Evolutionary conservation across 2,329 filamentous ascomycete species (phyloP).

Genomic region (Neopestalotiopsis clavispora): DNA sequence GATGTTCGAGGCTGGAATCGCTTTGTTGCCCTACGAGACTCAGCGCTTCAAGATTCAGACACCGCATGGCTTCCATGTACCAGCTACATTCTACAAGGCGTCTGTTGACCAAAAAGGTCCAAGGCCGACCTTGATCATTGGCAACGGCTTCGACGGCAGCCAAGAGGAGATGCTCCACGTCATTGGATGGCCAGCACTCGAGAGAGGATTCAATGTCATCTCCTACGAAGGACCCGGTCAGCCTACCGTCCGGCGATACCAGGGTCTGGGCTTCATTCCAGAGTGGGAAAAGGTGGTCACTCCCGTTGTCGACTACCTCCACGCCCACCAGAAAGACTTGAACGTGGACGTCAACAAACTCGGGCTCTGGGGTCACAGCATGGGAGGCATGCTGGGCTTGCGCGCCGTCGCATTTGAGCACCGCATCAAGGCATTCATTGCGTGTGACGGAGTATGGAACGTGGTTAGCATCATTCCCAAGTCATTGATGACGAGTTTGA

Average conservation of each 20-base stretch:
- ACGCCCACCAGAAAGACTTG: not conserved
- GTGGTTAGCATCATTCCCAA: conserved; percentile 3
- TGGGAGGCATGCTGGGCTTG: conserved; percentile 45
- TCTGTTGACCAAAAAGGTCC: not conserved
- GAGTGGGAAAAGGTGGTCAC: conserved; percentile 8
- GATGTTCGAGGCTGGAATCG: not conserved
- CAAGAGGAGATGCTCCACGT: conserved; percentile 49
- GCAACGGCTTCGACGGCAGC: conserved; percentile 47
- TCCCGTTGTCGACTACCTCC: not conserved
- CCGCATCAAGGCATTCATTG: conserved; percentile 43
- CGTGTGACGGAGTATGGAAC: conserved; percentile 45
- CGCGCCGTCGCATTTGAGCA: conserved; percentile 50
- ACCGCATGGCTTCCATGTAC: not conserved
- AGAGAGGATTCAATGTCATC: conserved; percentile 47
- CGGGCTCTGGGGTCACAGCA: conserved; percentile 44
- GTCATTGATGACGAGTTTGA: no score
- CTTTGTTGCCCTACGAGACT: not conserved
- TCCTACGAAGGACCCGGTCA: conserved; percentile 54
- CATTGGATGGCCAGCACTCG: conserved; percentile 38
- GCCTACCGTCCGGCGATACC: conserved; percentile 42
- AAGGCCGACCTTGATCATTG: conserved; percentile 44
- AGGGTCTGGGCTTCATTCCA: conserved; percentile 44
- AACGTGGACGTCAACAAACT: conserved; percentile 35
- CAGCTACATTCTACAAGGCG: not conserved
- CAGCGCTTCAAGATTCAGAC: not conserved